Base-by-base conservation (phyloP, 1,284 basidiomycete species). In the Inonotus hispidus region DNA sequence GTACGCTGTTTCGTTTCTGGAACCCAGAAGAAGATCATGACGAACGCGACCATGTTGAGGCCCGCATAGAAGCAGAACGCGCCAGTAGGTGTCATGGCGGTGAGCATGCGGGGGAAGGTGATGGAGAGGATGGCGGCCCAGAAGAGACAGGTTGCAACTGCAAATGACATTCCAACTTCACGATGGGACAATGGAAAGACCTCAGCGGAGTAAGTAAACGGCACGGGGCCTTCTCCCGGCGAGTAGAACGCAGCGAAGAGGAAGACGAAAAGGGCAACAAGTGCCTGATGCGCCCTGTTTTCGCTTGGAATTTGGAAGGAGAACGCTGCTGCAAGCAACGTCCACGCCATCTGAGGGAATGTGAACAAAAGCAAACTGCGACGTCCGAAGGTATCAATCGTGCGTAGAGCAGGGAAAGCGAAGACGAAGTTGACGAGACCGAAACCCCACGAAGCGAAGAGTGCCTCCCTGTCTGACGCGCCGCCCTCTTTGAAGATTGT, bases 371-470 rank as follows among this genome's bases (percentile, higher is more conserved):
- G 87, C 25, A 80, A 61, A 0, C 83, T 73, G 16, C 85, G 78
- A 38, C 85, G 78, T 13, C 85, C 85, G 63, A 83, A 86, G 0
- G 80, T 81, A 65, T 80, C 80, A 50, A 81, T 81, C 57, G 76
- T 75, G 73, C 79, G 82, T 13, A 89, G 74, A 6, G 86, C 86
- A 0, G 85, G 87, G 65, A 84, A 79, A 1, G 85, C 84, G 64
- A 85, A 87, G 2, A 84, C 14, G 76, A 80, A 84, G 64, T 85
- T 87, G 35, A 88, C 73, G 16, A 83, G 73, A 57, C 90, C 90
- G 64, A 87, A 92, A 1, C 90, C 90, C 68, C 83, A 79, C 0
- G 89, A 89, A 0, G 86, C 84, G 37, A 83, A 74, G 25, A 92
- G 74, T 0, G 88, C 81, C 2, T 78, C 68, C 41, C 73, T 74